Evolutionary conservation across 768 basidiomycete species (phyloP).

Genomic region (Leccinum longicurvipes): DNA sequence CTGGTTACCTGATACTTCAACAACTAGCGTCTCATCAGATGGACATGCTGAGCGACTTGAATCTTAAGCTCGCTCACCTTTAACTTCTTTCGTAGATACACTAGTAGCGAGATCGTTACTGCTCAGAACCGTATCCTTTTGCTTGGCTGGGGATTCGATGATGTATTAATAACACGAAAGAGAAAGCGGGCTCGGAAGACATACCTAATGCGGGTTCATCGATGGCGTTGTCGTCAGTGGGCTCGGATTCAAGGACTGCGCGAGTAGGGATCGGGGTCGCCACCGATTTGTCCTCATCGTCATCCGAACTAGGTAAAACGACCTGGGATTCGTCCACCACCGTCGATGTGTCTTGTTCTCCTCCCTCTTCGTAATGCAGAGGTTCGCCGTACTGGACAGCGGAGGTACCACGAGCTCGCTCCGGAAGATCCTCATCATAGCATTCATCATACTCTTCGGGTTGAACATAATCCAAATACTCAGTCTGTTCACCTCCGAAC

Average conservation of each 20-base stretch:
- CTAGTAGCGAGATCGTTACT: neutral
- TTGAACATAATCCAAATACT: conserved; percentile 33
- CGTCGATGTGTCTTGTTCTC: conserved; percentile 15
- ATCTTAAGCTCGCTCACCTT: conserved; percentile 10
- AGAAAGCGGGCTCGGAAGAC: neutral
- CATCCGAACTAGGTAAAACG: conserved; percentile 10
- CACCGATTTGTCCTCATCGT: conserved; percentile 9
- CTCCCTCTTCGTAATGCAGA: conserved; percentile 24
- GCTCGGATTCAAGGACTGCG: conserved; percentile 8
- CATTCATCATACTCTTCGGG: conserved; percentile 35
- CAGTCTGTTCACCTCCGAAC: conserved; percentile 32
- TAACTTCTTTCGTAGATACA: conserved; percentile 5
- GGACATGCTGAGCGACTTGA: neutral
- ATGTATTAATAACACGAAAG: neutral
- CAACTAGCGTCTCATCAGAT: conserved; percentile 7
- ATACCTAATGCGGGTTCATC: conserved; percentile 4
- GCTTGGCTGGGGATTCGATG: conserved; percentile 4
- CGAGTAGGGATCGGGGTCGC: conserved; percentile 14
- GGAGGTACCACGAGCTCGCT: conserved; percentile 22
- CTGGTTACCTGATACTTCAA: conserved; percentile 10
- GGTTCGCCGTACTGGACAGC: conserved; percentile 16
- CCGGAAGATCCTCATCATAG: conserved; percentile 34
- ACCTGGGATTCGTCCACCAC: conserved; percentile 18
- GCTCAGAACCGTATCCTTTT: neutral
- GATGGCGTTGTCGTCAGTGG: neutral